phyloP scores from a whole-genome alignment of 2,329 filamentous ascomycete genomes.

The Colletotrichum sublineola region DNA sequence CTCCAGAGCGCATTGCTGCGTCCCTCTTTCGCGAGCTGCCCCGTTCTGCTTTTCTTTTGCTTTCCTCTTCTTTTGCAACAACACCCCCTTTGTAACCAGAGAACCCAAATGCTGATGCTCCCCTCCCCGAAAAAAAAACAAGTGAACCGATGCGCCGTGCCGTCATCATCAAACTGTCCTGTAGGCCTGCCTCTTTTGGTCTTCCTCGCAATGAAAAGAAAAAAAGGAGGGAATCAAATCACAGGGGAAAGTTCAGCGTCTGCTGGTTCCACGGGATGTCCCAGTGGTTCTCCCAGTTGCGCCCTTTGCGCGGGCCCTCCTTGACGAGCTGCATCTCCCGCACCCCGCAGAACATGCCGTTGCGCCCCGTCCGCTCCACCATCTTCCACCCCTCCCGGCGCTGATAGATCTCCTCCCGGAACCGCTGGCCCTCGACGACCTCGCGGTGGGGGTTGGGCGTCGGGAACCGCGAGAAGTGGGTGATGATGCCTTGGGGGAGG shows the following conservation, averaged over 20 bases:
- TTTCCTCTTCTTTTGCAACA: not conserved
- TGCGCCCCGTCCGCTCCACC: constrained; percentile 59
- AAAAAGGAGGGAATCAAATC: not conserved
- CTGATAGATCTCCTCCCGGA: constrained; percentile 65
- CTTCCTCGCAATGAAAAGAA: not conserved
- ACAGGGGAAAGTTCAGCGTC: constrained; percentile 34
- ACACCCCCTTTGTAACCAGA: not conserved
- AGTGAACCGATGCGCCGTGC: constrained; percentile 11
- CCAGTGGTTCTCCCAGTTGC: constrained; percentile 40
- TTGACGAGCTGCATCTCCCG: constrained; percentile 61
- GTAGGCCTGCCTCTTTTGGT: not conserved
- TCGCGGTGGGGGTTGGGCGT: constrained; percentile 70
- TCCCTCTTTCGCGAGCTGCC: not conserved
- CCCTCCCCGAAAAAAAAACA: not conserved
- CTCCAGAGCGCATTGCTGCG: not conserved
- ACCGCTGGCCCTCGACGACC: constrained; percentile 69
- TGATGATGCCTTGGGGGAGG: constrained; percentile 70
- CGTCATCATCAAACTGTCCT: not conserved
- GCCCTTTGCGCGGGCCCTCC: constrained; percentile 33
- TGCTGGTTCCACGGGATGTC: constrained; percentile 35
- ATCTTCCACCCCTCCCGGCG: constrained; percentile 55
- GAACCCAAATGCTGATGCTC: constrained; percentile 16
- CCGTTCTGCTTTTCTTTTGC: no score
- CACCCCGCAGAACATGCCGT: constrained; percentile 69
- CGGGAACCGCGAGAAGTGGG: constrained; percentile 68